Evolutionary conservation across 257 asterid species (phyloP).

Genomic region (Leonotis leonurus): DNA sequence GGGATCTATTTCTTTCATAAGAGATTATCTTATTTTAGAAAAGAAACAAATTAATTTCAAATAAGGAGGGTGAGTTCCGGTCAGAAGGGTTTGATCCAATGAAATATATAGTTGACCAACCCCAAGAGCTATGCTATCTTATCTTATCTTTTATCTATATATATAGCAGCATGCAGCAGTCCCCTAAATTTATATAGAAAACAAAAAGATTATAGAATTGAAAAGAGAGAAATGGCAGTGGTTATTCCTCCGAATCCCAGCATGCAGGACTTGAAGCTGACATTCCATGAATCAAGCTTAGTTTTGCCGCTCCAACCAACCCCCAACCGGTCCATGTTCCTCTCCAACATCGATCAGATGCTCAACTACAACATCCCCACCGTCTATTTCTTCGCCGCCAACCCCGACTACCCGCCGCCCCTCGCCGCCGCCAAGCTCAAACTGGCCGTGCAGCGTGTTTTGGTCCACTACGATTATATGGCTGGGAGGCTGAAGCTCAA

Average conservation of each 20-base stretch:
- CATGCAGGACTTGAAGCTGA: constrained; percentile 54
- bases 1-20: too few species aligned
- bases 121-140: too few species aligned
- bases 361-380: constrained; percentile 58
- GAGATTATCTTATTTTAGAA: too few species aligned
- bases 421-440: constrained; percentile 28
- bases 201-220: too few species aligned
- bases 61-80: too few species aligned
- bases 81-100: background rate
- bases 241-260: constrained; percentile 23
- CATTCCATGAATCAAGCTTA: constrained; percentile 39
- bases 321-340: constrained; percentile 30
- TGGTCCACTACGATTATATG: constrained; percentile 50
- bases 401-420: constrained; percentile 41
- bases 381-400: constrained; percentile 42
- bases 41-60: too few species aligned
- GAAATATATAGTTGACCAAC: too few species aligned
- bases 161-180: too few species aligned
- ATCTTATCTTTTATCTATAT: too few species aligned
- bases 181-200: too few species aligned
- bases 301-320: constrained; percentile 35
- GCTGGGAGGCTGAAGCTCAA: constrained; percentile 53
- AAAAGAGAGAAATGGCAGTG: constrained; percentile 36
- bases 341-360: constrained; percentile 59
- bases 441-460: constrained; percentile 32